Evolutionary conservation across 2,329 filamentous ascomycete genomes (phyloP), one percentile per base, ranked within the genome.

Genomic region (Fusarium sp.): DNA sequence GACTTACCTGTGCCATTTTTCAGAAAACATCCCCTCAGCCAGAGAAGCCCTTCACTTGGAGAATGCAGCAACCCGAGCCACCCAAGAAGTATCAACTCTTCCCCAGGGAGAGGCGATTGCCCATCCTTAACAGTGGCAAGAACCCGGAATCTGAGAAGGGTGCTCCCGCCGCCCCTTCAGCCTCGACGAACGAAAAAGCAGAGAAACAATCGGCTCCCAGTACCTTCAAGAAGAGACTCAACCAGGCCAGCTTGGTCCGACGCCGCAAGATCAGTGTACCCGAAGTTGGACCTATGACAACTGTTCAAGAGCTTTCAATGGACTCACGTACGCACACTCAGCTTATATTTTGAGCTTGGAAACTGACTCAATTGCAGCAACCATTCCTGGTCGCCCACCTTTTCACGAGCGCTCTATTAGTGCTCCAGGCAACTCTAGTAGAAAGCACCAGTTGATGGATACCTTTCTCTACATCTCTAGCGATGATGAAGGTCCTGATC

Each of bases 251-350:
- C 73, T 82, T 90, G 67, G 85, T 83, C 59, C 85, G 90, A 71
- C 86, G 91, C 76, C 88, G 91, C 72, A 93, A 93, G 79, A 84
- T 89, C 75, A 92, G 89, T 81, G 88, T 92, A 16, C 88, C 90
- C 11, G 92, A 93, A 71, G 81, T 92, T 58, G 91, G 90, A 2
- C 90, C 90, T 37, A 92, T 92, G 91, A 92, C 91, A 6, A 92
- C 91, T 2, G 91, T 93, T 16, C 90, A 92, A 73, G 91, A 93
- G 78, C 82, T 88, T 58, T 81, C 90, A 61, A 92, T 93, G 90
- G 92, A 93, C 82, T 93, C 92, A 77, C 92, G 92, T 93, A 85
- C 84, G 91, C 61, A 20, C 14, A 16, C 14, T 27, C 8, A 24
- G 2, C 10, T 11, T 39, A 29, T 54, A 43, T 18, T 52, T 29